Base-by-base conservation (phyloP, 768 basidiomycete genomes). In the Auricularia sp. region DNA sequence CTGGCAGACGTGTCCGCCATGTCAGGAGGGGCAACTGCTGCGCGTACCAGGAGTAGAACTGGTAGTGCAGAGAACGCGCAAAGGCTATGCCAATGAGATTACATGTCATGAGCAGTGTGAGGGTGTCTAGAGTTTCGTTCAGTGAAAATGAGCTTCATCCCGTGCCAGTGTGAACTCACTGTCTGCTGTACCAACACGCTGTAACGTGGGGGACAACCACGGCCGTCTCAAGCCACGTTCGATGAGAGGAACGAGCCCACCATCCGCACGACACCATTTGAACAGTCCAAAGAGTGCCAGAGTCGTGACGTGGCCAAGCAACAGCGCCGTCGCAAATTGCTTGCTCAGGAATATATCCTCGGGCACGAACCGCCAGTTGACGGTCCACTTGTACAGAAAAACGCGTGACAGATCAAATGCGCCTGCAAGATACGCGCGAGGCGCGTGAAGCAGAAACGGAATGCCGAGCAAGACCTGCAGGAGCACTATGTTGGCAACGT, bases 21-120 rank as follows among this genome's bases (percentile, higher is more conserved):
- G 84, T 78, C 35, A 98, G 75, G 71, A 95, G 87, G 1, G 96
- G 93, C 39, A 96, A 74, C 70, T 95, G 92, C 65, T 91, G 88
- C 10, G 89, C 92, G 73, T 98, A 98, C 97, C 97, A 99, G 4
- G 91, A 87, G 74, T 97, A 97, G 75, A 99, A 99, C 69, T 99
- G 97, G 73, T 98, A 98, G 73, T 99, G 97, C 54, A 99, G 77
- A 10, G 96, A 98, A 21, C 97, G 85, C 24, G 97, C 92, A 73
- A 92, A 97, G 6, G 91, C 67, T 42, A 98, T 89, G 18, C 97
- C 97, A 63, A 97, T 87, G 45, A 98, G 73, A 71, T 98, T 98
- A 16, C 90, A 90, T 1, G 92, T 95, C 78, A 92, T 93, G 4
- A 98, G 80, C 29, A 94, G 80, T 1, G 89, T 90, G 21, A 86